phyloP scores from a whole-genome alignment of 129 eudicot species.

The Tagetes erecta region DNA sequence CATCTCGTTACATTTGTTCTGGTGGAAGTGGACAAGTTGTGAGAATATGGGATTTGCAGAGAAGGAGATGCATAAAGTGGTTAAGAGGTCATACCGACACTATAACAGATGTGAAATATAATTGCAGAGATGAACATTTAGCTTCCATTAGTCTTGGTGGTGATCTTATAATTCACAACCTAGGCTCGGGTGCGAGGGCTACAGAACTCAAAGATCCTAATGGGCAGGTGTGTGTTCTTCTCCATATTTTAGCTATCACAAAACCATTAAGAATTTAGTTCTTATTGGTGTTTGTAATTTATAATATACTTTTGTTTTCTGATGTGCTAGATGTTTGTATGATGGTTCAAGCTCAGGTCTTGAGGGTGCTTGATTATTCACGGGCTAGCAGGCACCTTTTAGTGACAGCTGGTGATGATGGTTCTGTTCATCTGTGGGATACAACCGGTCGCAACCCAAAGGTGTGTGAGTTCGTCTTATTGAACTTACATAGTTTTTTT shows the following conservation, averaged over 20 bases:
- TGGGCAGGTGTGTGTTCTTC: constrained; percentile 59
- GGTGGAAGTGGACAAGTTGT: constrained; percentile 97
- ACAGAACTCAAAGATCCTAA: constrained; percentile 91
- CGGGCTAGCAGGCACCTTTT: constrained; percentile 94
- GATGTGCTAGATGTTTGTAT: constrained; percentile 53
- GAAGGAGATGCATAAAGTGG: constrained; percentile 91
- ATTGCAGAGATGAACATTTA: constrained; percentile 93
- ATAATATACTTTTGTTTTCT: constrained; percentile 30
- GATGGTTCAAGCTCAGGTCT: constrained; percentile 74
- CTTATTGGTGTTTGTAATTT: constrained; percentile 36
- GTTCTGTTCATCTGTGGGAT: constrained; percentile 95
- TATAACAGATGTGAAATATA: constrained; percentile 80
- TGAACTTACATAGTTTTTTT: not conserved
- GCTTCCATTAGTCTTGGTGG: constrained; percentile 92
- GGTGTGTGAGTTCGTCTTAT: constrained; percentile 36
- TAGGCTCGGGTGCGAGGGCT: constrained; percentile 84
- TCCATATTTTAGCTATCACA: constrained; percentile 29
- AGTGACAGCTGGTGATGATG: constrained; percentile 99
- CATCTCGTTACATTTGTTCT: constrained; percentile 88
- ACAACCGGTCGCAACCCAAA: constrained; percentile 92
- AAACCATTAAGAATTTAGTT: constrained; percentile 23
- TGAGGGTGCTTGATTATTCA: constrained; percentile 98
- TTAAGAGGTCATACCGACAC: constrained; percentile 92
- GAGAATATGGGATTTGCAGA: constrained; percentile 96
- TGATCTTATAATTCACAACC: constrained; percentile 86